Evolutionary conservation across 169 alveolate genomes (phyloP), one percentile per base, ranked within the genome.

Genomic region (Eimeria falciformis): DNA sequence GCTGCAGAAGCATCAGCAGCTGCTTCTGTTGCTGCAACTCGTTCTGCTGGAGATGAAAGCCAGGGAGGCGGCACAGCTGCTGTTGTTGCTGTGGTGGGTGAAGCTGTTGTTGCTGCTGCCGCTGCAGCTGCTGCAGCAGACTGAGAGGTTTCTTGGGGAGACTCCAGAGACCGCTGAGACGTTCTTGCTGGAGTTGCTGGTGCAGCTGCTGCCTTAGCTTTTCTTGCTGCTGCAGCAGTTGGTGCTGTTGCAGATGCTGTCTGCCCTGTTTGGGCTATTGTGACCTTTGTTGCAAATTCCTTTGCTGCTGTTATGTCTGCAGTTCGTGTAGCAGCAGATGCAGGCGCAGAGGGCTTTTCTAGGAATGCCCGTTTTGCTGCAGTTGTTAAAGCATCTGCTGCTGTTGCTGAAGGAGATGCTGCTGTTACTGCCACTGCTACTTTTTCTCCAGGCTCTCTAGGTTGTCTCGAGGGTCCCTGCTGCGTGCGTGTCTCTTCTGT

Each of bases 231-330:
- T 71, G 82, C 82, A 29, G 82, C 53, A 29, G 82, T 23, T 71
- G 82, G 29, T 37, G 82, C 82, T 71, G 82, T 45, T 71, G 82
- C 82, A 9, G 82, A 12, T 0, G 53, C 79, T 0, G 79, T 3
- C 6, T 37, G 47, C 6, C 47, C 46, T n/a, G 79, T 25, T n/a
- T 37, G 23, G n/a, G 3, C 79, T n/a, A 46, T 14, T 7, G 79
- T 18, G 5, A 3, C 6, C 18, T 21, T 25, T 71, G 82, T n/a
- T 71, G 79, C 46, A 25, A 12, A 33, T 37, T 18, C 55, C 29
- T 29, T 11, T 37, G 29, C 43, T 29, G 82, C 27, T 6, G 56
- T 53, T 33, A 53, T 37, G 29, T 27, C 43, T 17, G 82, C 29
- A 25, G 55, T 18, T 37, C 55, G 14, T 14, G 82, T n/a, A 3